A percentile compares a stretch with the other conserved stretches of the same genome.
These are phyloP conservation scores for Cladosporium austrohemisphaericum DNA, from an alignment of 2,329 filamentous ascomycete species.

Conservation along the genomic window DNA sequence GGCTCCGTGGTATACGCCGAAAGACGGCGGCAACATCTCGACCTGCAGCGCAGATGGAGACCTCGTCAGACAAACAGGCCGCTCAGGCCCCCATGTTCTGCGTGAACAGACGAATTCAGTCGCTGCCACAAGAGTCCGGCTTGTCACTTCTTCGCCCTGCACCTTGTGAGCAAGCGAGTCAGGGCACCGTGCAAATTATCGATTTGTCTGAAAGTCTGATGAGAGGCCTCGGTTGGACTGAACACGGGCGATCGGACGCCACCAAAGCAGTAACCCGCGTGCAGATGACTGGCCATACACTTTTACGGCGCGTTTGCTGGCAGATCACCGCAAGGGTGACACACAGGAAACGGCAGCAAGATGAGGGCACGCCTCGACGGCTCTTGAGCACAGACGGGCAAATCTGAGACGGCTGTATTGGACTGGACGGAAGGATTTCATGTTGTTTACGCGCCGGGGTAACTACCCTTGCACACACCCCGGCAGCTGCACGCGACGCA, in stretches of 20 bases:
- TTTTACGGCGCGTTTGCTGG: background rate
- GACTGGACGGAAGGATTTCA: conserved; percentile 7
- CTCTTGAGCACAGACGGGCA: conserved; percentile 8
- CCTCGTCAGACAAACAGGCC: too few relatives aligned
- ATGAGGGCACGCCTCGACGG: too few relatives aligned
- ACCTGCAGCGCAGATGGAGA: too few relatives aligned
- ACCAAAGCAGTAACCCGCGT: conserved; percentile 1
- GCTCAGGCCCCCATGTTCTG: background rate
- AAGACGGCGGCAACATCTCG: too few relatives aligned
- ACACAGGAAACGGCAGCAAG: background rate
- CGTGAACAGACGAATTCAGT: background rate
- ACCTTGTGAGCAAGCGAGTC: background rate
- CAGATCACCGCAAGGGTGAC: background rate
- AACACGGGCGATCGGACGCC: conserved; percentile 5
- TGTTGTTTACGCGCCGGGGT: conserved; percentile 1
- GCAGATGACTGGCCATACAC: conserved; percentile 9
- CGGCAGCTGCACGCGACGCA: background rate
- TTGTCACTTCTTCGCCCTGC: background rate
- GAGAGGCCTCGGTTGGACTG: background rate
- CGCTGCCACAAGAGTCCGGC: background rate
- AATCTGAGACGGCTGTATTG: background rate
- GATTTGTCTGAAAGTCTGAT: background rate
- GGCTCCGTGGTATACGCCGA: too few relatives aligned
- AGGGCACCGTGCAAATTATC: background rate
- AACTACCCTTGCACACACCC: background rate